Evolutionary conservation across 2,329 filamentous ascomycete species (phyloP).

Genomic region (Xylariaceae sp.): DNA sequence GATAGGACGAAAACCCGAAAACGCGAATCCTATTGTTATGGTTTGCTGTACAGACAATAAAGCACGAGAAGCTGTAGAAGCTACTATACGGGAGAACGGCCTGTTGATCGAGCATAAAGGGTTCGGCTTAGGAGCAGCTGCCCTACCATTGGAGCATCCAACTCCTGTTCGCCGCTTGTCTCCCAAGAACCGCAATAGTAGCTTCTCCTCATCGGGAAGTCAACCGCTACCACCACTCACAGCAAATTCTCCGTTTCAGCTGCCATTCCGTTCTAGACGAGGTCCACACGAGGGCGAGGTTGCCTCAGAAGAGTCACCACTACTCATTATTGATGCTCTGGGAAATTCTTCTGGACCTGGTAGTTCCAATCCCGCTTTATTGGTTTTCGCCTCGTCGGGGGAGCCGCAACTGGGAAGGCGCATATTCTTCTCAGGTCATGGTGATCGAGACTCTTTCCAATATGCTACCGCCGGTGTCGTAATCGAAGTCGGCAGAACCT

Average conservation of each 20-base stretch:
- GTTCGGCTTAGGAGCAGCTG: slow-evolving; percentile 13
- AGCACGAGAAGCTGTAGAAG: slow-evolving; percentile 11
- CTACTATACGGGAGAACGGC: slow-evolving; percentile 12
- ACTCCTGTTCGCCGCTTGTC: slow-evolving; percentile 10
- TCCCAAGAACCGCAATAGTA: not conserved
- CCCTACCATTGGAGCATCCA: slow-evolving; percentile 18
- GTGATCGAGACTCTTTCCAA: not conserved
- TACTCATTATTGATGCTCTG: not conserved
- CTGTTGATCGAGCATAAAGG: slow-evolving; percentile 7
- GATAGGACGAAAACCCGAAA: slow-evolving; percentile 17
- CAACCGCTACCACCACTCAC: not conserved
- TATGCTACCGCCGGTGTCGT: slow-evolving; percentile 11
- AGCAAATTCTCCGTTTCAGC: not conserved
- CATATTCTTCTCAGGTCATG: not conserved
- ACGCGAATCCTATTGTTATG: slow-evolving; percentile 23
- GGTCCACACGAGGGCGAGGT: not conserved
- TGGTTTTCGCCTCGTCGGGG: not conserved
- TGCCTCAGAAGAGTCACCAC: not conserved
- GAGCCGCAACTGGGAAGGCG: slow-evolving; percentile 4
- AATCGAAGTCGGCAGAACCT: not conserved
- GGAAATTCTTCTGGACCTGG: not conserved
- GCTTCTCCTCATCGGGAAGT: not conserved
- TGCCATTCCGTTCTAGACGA: not conserved
- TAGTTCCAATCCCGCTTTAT: too few species aligned
- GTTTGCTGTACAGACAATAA: slow-evolving; percentile 15